phyloP scores from a whole-genome alignment of 2,329 filamentous ascomycete genomes.

The Diaporthe sp. region DNA sequence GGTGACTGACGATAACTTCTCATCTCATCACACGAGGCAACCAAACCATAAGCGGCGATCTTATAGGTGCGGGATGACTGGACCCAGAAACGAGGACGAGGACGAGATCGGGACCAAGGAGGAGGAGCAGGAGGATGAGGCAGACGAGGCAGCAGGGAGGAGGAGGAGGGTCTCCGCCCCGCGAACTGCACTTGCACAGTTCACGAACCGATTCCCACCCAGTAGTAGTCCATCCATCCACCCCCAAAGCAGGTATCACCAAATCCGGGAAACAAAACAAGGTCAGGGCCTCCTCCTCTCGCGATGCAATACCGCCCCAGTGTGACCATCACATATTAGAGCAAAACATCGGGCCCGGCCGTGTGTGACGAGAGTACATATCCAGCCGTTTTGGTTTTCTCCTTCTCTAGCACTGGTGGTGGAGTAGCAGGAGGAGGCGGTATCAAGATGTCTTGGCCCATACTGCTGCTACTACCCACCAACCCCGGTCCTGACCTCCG shows the following conservation, averaged over 20 bases:
- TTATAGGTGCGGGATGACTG: slow-evolving; percentile 21
- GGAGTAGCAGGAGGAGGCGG: background rate
- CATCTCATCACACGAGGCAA: slow-evolving; percentile 10
- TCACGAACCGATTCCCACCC: background rate
- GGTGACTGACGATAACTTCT: slow-evolving; percentile 16
- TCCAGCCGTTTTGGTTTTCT: background rate
- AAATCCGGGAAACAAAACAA: background rate
- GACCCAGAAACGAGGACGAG: background rate
- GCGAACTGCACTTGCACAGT: background rate
- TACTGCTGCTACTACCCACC: background rate
- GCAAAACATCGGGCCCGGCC: slow-evolving; percentile 4
- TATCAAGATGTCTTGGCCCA: slow-evolving; percentile 7
- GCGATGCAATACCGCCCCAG: background rate
- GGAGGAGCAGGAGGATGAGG: background rate
- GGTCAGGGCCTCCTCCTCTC: background rate
- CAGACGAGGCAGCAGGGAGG: background rate
- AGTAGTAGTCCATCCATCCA: background rate
- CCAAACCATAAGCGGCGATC: slow-evolving; percentile 26
- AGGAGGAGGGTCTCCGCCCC: background rate
- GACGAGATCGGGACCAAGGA: background rate
- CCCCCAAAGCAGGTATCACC: background rate
- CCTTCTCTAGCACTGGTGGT: background rate
- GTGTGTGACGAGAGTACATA: background rate
- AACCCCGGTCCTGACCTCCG: background rate
- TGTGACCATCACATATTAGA: background rate